Evolutionary conservation across 176 grass and related monocot genomes (phyloP).

Genomic region (Poa annua): DNA sequence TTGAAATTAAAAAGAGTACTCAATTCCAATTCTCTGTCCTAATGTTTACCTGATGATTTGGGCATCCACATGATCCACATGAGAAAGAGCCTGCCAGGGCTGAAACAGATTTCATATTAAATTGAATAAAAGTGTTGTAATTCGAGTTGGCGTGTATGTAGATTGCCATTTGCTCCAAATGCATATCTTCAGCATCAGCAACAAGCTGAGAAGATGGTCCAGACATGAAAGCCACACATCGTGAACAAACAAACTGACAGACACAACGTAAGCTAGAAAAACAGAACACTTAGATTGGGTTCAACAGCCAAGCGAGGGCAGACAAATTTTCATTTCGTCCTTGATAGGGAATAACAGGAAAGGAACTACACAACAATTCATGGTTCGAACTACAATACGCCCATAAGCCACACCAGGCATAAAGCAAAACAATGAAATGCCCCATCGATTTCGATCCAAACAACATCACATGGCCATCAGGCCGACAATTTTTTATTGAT

Average conservation of each 20-base stretch:
- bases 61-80: too few relatives aligned
- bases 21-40: too few relatives aligned
- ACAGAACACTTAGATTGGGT: background rate
- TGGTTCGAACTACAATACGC: constrained; percentile 17
- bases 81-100: too few relatives aligned
- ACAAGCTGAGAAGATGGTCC: background rate
- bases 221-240: background rate
- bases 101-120: too few relatives aligned
- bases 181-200: too few relatives aligned
- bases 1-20: too few relatives aligned
- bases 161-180: too few relatives aligned
- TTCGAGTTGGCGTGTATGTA: too few relatives aligned
- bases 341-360: background rate
- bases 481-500: constrained; percentile 58
- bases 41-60: too few relatives aligned
- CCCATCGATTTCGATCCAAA: constrained; percentile 5
- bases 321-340: background rate
- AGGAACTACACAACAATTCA: background rate
- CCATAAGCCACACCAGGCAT: background rate
- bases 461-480: constrained; percentile 37
- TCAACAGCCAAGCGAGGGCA: background rate
- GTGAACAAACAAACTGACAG: background rate
- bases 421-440: background rate
- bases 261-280: background rate
- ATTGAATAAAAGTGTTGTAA: too few relatives aligned